Evolutionary conservation across 202 grass and related monocot species (phyloP).

Genomic region (Cymbopogon flexuosus): DNA sequence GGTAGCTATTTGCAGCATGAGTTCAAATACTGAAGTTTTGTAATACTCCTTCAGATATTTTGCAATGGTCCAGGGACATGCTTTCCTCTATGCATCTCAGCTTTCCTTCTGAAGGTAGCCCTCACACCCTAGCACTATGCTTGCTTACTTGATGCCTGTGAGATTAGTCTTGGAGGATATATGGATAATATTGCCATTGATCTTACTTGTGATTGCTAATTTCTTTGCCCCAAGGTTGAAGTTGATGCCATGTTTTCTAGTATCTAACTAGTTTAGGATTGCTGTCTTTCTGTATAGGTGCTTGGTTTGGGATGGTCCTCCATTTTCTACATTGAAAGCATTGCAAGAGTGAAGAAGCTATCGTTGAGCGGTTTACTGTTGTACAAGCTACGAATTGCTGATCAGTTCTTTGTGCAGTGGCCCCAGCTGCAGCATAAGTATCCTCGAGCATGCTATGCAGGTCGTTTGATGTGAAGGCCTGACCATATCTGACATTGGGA

Average conservation of each 20-base stretch:
- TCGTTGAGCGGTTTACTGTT: slow-evolving; percentile 77
- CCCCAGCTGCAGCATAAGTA: slow-evolving; percentile 62
- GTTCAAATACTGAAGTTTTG: not conserved
- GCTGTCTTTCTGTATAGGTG: slow-evolving; percentile 40
- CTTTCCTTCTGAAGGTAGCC: no score
- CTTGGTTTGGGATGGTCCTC: slow-evolving; percentile 68
- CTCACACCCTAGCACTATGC: no score
- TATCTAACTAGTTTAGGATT: slow-evolving; percentile 4
- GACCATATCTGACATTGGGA: not conserved
- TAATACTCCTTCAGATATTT: no score
- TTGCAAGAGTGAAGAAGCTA: slow-evolving; percentile 80
- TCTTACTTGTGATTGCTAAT: not conserved
- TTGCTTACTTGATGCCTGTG: no score
- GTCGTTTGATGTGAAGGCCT: slow-evolving; percentile 58
- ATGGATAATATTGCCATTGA: no score
- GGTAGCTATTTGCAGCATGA: not conserved
- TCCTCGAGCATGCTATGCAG: slow-evolving; percentile 44
- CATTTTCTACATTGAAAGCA: slow-evolving; percentile 89
- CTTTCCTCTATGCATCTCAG: no score
- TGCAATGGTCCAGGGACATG: no score
- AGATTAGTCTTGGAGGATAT: no score
- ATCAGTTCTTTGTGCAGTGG: slow-evolving; percentile 91
- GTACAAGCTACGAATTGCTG: slow-evolving; percentile 69
- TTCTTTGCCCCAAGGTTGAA: not conserved
- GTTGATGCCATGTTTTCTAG: not conserved